These are phyloP conservation scores for Moelleriella libera DNA, from an alignment of 2,329 filamentous ascomycete species.

Conservation along the genomic window DNA sequence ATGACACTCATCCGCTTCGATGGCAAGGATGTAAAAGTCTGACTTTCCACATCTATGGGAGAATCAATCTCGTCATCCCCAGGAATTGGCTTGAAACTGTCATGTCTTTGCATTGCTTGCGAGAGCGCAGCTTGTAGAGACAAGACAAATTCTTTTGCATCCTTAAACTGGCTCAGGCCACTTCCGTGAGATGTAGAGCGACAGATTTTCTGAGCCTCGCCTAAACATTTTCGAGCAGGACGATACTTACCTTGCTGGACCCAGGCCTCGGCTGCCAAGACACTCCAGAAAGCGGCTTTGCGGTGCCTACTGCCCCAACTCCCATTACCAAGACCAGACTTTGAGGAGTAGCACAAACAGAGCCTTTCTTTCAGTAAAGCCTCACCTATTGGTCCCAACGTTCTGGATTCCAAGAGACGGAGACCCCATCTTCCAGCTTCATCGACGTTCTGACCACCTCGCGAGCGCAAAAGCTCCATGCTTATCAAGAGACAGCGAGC, in stretches of 20 bases:
- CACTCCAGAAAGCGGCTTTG: conserved; percentile 82
- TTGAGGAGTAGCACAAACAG: conserved; percentile 68
- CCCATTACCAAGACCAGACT: conserved; percentile 50
- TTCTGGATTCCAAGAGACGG: conserved; percentile 62
- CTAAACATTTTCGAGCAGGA: conserved; percentile 65
- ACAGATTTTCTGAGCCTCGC: conserved; percentile 49
- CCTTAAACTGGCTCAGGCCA: conserved; percentile 35
- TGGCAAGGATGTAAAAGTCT: conserved; percentile 35
- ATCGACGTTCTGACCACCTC: conserved; percentile 68
- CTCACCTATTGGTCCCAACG: conserved; percentile 63
- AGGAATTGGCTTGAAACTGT: no score
- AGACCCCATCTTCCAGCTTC: conserved; percentile 79
- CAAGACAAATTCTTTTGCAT: conserved; percentile 37
- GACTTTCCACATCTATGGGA: conserved; percentile 27
- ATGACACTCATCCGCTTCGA: conserved; percentile 40
- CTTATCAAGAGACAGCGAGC: conserved; percentile 63
- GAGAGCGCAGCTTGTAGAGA: conserved; percentile 35
- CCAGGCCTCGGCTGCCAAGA: conserved; percentile 77
- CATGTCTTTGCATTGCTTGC: conserved; percentile 10
- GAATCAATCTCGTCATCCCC: conserved; percentile 18
- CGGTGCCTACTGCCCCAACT: conserved; percentile 58
- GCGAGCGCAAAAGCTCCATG: conserved; percentile 68
- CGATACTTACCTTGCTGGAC: conserved; percentile 60
- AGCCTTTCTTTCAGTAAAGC: conserved; percentile 77
- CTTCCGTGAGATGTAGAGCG: conserved; percentile 31